phyloP scores from a whole-genome alignment of 2,329 filamentous ascomycete species.

The Ascomycota sp. region DNA sequence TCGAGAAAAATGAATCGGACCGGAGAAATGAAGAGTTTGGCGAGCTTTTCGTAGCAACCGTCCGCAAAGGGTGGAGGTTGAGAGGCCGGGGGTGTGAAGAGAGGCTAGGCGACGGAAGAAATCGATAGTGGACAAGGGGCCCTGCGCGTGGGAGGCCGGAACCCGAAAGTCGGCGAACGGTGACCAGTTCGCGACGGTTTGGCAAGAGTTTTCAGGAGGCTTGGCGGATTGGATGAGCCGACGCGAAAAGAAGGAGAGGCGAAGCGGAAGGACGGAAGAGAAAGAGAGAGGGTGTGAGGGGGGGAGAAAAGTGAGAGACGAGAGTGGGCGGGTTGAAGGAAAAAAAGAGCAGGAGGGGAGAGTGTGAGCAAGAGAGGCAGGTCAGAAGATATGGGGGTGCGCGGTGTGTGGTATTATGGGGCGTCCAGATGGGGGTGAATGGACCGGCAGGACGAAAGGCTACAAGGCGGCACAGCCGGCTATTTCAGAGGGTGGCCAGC shows the following conservation, averaged over 20 bases:
- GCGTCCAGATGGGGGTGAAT: slow-evolving; percentile 2
- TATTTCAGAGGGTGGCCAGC: slow-evolving; percentile 1
- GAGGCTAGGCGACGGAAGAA: too few species aligned
- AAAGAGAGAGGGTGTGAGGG: slow-evolving; percentile 1
- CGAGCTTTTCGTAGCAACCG: too few species aligned
- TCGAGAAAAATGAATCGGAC: too few species aligned
- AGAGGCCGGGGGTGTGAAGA: too few species aligned
- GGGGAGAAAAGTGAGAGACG: slow-evolving; percentile 1
- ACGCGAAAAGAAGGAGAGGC: slow-evolving; percentile 8
- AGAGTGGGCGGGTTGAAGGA: too few species aligned
- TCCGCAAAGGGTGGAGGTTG: too few species aligned
- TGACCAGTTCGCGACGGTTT: slow-evolving; percentile 11
- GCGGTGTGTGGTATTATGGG: slow-evolving; percentile 1
- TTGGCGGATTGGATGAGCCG: slow-evolving; percentile 17
- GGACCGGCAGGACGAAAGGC: slow-evolving; percentile 9
- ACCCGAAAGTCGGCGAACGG: slow-evolving; percentile 8
- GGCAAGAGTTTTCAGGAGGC: slow-evolving; percentile 12
- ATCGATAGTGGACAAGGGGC: too few species aligned
- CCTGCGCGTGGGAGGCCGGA: slow-evolving; percentile 10
- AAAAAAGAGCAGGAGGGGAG: slow-evolving; percentile 3
- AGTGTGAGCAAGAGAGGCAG: slow-evolving; percentile 2
- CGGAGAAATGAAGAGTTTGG: too few species aligned
- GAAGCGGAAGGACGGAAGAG: slow-evolving; percentile 3
- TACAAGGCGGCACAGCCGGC: slow-evolving; percentile 8
- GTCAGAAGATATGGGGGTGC: slow-evolving; percentile 2